Percentiles rank a stretch among this genome's conserved stretches.
Conservation (phyloP, 208 protist genomes). For the Leishmania arabica region DNA sequence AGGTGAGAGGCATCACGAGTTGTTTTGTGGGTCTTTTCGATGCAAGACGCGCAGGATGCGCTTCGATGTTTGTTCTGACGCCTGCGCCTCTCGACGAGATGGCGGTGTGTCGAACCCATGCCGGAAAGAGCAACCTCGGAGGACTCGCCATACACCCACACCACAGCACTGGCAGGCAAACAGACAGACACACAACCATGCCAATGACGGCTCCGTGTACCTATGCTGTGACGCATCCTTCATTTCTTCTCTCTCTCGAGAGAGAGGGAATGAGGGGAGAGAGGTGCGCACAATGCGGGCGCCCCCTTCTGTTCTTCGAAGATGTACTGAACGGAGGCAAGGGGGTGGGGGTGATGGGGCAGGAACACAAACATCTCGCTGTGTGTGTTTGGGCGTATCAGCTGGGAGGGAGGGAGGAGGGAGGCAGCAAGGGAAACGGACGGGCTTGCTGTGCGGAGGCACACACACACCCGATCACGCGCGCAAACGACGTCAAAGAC, state of each 20-base stretch:
- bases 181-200: conserved; percentile 12
- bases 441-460: background rate
- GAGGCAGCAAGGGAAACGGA: background rate
- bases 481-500: background rate
- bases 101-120: background rate
- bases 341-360: background rate
- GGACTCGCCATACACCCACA: background rate
- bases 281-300: background rate
- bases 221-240: background rate
- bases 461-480: conserved; percentile 1
- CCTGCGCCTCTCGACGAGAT: background rate
- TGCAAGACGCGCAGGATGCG: background rate
- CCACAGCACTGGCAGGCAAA: background rate
- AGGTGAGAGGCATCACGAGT: background rate
- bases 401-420: background rate
- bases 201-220: background rate
- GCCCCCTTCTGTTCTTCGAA: background rate
- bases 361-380: background rate
- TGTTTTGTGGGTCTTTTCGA: background rate
- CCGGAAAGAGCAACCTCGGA: background rate
- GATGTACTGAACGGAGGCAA: background rate
- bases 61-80: background rate
- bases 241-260: background rate
- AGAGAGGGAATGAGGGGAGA: background rate
- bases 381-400: conserved; percentile 7